Evolutionary conservation across 352 stramenopile species (phyloP), one percentile per base, ranked within the genome.

Genomic region (Pythium rhizo-oryzae): DNA sequence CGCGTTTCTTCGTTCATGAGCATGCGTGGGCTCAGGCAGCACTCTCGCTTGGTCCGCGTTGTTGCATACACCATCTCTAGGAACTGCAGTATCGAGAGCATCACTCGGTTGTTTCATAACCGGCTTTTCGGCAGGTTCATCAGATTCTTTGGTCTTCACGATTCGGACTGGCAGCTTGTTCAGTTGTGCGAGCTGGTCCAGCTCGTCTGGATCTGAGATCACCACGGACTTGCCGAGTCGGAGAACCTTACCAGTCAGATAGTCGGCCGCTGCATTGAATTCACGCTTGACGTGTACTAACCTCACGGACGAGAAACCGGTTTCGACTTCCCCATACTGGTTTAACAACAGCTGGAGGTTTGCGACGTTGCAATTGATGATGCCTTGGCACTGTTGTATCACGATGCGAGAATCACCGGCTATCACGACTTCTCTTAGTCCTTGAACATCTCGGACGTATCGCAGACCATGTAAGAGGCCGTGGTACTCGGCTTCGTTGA

Each of bases 201-300:
- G 23, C 13, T 33, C 35, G 2, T 41, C 39, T 4, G 23, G 15
- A 15, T 68, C 61, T 3, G 28, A 2, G 61, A 68, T 39, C 15
- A 37, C 37, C 28, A 37, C 7, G 0, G 52, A 35, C 35, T 68
- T 9, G 23, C 33, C 37, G 5, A 18, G 7, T 5, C 50, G 50
- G 18, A 68, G 61, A 1, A 24, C 62, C 5, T 49, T 62, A 9
- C 41, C 30, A 30, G 62, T 47, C n/a, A n/a, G n/a, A n/a, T n/a
- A n/a, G n/a, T n/a, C n/a, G n/a, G n/a, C n/a, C n/a, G n/a, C n/a
- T n/a, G 53, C 64, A 23, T 74, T 73, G 65, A 69, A 74, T 18
- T 69, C 60, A 16, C 63, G 49, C 19, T 72, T 76, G 8, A 74
- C 69, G 28, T 74, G 65, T 0, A 75, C 54, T 0, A 75, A 30